phyloP scores from a whole-genome alignment of 495 filamentous ascomycete genomes.

The Lophiostoma macrostomum region DNA sequence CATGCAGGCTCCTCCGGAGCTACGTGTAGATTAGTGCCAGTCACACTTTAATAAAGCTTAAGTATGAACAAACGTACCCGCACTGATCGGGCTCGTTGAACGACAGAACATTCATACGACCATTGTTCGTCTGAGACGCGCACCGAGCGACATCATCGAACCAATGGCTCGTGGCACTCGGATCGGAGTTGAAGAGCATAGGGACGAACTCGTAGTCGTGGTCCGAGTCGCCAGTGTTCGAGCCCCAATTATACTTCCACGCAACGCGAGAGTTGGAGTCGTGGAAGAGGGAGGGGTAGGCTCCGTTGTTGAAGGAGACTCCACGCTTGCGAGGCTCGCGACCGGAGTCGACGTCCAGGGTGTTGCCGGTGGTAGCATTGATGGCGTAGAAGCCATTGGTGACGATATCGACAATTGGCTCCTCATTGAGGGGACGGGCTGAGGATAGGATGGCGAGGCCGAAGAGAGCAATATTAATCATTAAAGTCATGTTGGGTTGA shows the following conservation, averaged over 20 bases:
- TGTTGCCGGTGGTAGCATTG: too few species aligned
- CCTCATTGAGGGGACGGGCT: too few species aligned
- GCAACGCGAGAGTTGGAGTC: not conserved
- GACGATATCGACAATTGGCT: too few species aligned
- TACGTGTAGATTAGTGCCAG: conserved; percentile 51
- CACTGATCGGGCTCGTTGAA: conserved; percentile 26
- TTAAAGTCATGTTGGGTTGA: too few species aligned
- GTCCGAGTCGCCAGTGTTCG: conserved; percentile 26
- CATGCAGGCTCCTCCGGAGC: conserved; percentile 49
- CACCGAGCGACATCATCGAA: not conserved
- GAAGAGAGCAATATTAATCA: too few species aligned
- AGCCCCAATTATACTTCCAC: conserved; percentile 27
- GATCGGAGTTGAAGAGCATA: conserved; percentile 2
- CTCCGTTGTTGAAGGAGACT: conserved; percentile 16
- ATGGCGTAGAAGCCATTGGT: too few species aligned
- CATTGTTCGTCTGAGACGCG: too few species aligned
- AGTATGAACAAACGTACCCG: conserved; percentile 7
- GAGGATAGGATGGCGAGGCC: too few species aligned
- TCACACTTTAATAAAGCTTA: not conserved
- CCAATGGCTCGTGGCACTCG: conserved; percentile 4
- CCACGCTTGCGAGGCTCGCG: conserved; percentile 14
- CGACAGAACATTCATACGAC: not conserved
- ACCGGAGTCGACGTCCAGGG: too few species aligned
- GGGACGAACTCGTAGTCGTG: conserved; percentile 13
- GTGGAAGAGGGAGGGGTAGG: not conserved